Evolutionary conservation across 805 yeast genomes (phyloP).

Genomic region (Komagataella phaffii): DNA sequence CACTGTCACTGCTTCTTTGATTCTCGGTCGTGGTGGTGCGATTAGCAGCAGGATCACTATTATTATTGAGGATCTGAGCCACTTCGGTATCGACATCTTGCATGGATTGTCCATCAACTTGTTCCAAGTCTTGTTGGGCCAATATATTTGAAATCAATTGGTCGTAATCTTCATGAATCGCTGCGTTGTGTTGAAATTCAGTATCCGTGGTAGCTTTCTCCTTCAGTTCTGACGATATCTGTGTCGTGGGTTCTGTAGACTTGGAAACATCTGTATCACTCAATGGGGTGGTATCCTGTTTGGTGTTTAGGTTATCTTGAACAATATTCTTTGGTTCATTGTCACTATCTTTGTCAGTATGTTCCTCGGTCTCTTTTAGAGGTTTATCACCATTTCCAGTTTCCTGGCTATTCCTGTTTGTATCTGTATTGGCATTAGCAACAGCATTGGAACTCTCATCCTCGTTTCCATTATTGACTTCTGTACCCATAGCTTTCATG

Average conservation of each 20-base stretch:
- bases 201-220: not conserved
- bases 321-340: not conserved
- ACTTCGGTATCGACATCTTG: not conserved
- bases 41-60: not conserved
- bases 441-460: not conserved
- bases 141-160: not conserved
- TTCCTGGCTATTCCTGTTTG: not conserved
- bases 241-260: not conserved
- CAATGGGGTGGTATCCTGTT: not conserved
- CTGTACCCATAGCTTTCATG: not conserved
- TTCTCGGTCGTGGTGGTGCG: not conserved
- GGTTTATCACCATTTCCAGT: not conserved
- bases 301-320: not conserved
- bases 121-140: not conserved
- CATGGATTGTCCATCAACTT: not conserved
- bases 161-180: not conserved
- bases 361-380: not conserved
- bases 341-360: not conserved
- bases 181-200: not conserved
- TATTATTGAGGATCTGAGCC: not conserved
- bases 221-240: not conserved
- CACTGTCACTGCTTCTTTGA: not conserved
- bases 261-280: not conserved
- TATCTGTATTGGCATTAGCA: not conserved
- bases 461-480: not conserved